phyloP scores from a whole-genome alignment of 2,329 filamentous ascomycete genomes.

The Talaromyces sp. region DNA sequence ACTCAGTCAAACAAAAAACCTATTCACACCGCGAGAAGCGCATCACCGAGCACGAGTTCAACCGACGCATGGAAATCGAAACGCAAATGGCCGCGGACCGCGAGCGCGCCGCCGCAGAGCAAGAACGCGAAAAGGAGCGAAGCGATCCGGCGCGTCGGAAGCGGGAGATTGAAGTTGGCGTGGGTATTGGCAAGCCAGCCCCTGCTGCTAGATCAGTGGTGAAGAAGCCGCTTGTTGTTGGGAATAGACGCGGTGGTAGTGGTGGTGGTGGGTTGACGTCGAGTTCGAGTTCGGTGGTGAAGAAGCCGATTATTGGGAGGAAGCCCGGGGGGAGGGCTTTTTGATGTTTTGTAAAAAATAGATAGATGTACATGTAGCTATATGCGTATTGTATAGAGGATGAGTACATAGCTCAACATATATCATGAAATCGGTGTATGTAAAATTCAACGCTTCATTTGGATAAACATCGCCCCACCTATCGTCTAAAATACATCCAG shows the following conservation, averaged over 20 bases:
- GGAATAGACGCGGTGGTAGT: slow-evolving; percentile 23
- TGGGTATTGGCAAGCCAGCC: slow-evolving; percentile 5
- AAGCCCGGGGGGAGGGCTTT: slow-evolving; percentile 30
- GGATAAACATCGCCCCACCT: background rate
- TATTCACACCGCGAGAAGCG: slow-evolving; percentile 82
- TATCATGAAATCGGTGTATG: background rate
- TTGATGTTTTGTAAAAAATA: slow-evolving; percentile 8
- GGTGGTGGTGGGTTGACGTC: slow-evolving; percentile 26
- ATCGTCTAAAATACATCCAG: background rate
- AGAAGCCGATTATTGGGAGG: slow-evolving; percentile 29
- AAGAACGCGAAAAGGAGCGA: slow-evolving; percentile 32
- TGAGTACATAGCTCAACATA: background rate
- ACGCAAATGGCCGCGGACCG: slow-evolving; percentile 86
- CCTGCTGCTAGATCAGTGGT: slow-evolving; percentile 17
- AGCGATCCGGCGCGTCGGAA: slow-evolving; percentile 28
- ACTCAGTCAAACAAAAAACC: slow-evolving; percentile 94
- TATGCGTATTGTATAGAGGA: background rate
- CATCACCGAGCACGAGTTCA: slow-evolving; percentile 87
- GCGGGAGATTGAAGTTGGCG: slow-evolving; percentile 28
- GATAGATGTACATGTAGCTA: background rate
- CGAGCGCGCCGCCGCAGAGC: slow-evolving; percentile 43
- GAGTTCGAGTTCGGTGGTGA: slow-evolving; percentile 22
- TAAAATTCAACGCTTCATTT: background rate
- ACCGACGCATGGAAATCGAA: slow-evolving; percentile 87
- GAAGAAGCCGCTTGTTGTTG: slow-evolving; percentile 25